Percentiles rank a stretch among this genome's conserved stretches.
phyloP scores from a whole-genome alignment of 345 rosid species.

The Brassica rapa region DNA sequence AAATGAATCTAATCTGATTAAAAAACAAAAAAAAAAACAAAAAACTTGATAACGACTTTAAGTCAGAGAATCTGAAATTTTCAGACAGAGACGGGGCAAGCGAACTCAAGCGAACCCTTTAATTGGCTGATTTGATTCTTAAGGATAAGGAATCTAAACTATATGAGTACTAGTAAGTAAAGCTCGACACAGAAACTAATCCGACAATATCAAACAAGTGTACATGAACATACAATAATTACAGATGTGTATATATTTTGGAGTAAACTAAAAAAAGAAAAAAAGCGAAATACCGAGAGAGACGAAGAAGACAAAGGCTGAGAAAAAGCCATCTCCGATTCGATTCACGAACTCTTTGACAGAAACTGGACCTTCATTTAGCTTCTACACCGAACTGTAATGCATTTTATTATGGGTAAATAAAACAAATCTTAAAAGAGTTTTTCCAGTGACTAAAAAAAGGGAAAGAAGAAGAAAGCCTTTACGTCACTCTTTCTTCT shows the following conservation, averaged over 20 bases:
- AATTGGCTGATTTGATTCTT: background rate
- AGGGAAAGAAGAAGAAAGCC: conserved; percentile 30
- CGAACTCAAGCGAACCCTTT: background rate
- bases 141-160: conserved; percentile 20
- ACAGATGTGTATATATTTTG: background rate
- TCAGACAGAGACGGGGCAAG: conserved; percentile 12
- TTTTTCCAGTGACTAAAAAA: conserved; percentile 27
- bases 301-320: conserved; percentile 43
- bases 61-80: background rate
- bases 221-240: conserved; percentile 21
- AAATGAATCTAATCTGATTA: conserved; percentile 1
- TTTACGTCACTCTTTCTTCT: conserved; percentile 13
- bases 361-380: conserved; percentile 39
- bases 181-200: conserved; percentile 6
- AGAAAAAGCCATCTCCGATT: conserved; percentile 54
- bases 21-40: background rate
- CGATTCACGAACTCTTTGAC: conserved; percentile 21
- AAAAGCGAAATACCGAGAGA: conserved; percentile 22
- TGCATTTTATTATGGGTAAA: background rate
- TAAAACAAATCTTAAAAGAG: background rate
- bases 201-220: conserved; percentile 16
- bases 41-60: background rate
- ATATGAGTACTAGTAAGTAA: background rate
- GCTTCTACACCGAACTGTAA: conserved; percentile 15
- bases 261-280: background rate